Percentiles rank a stretch among this genome's conserved stretches.
Conservation (phyloP, 768 basidiomycete species). For the Dacryopinax primogenitus region DNA sequence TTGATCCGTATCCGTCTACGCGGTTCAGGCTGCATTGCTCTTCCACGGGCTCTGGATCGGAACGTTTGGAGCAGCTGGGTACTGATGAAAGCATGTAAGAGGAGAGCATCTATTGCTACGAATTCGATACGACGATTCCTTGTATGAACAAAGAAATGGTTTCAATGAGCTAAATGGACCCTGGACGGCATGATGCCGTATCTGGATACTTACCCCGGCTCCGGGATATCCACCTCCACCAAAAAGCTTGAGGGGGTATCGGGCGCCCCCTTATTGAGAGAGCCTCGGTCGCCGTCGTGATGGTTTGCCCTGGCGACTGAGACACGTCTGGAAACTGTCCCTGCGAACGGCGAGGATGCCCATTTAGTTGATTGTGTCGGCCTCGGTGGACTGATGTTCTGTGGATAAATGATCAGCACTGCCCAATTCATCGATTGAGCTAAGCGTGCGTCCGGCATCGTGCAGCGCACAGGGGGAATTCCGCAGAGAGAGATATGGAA, state of each 20-base stretch:
- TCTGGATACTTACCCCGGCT: not conserved
- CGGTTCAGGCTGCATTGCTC: constrained; percentile 32
- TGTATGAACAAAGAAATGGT: not conserved
- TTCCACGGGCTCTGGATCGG: constrained; percentile 67
- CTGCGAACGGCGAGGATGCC: not conserved
- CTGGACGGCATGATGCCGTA: not conserved
- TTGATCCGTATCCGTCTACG: not conserved
- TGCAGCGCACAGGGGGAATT: too few species aligned
- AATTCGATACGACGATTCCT: not conserved
- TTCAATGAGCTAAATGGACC: not conserved
- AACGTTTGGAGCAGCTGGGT: constrained; percentile 17
- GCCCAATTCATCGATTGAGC: not conserved
- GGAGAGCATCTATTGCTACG: not conserved
- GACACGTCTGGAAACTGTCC: not conserved
- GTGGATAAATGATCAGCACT: not conserved
- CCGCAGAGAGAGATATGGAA: not conserved
- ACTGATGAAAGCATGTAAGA: not conserved
- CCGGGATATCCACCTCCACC: not conserved
- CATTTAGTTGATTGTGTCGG: not conserved
- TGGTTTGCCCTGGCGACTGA: not conserved
- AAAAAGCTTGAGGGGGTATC: not conserved
- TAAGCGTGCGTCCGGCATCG: too few species aligned
- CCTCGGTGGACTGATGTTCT: not conserved
- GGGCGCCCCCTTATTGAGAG: not conserved
- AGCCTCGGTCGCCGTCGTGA: not conserved